Percentiles rank a stretch among this genome's conserved stretches.
phyloP scores from a whole-genome alignment of 257 asterid species.

The Solanum raphanifolium region DNA sequence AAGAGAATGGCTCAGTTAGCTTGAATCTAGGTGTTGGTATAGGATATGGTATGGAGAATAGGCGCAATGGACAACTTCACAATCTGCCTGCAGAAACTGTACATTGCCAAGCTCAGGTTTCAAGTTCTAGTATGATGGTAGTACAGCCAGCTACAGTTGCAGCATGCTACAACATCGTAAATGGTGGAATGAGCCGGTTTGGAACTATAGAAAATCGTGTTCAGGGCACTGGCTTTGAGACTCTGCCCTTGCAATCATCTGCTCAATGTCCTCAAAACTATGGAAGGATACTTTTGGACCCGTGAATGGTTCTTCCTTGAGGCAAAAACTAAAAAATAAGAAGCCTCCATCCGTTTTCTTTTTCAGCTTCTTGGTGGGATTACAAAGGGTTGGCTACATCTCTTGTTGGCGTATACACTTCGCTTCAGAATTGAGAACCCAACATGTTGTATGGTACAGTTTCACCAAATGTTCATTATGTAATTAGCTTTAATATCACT shows the following conservation, averaged over 20 bases:
- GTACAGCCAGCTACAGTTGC: constrained; percentile 34
- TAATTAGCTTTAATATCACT: neutral
- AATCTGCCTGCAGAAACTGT: constrained; percentile 18
- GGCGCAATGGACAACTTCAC: constrained; percentile 24
- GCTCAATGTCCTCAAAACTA: constrained; percentile 25
- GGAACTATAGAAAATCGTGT: constrained; percentile 13
- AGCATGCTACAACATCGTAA: constrained; percentile 26
- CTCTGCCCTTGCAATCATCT: constrained; percentile 20
- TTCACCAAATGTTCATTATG: neutral
- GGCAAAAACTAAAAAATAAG: constrained; percentile 1
- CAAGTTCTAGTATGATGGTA: constrained; percentile 27
- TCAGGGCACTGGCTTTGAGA: constrained; percentile 17
- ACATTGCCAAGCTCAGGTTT: constrained; percentile 14
- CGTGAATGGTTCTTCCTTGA: constrained; percentile 9
- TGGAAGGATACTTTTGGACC: constrained; percentile 32
- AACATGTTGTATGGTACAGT: constrained; percentile 5
- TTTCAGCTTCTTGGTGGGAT: constrained; percentile 4
- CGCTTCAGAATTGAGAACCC: constrained; percentile 5
- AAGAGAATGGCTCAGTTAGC: constrained; percentile 46
- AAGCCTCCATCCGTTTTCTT: neutral
- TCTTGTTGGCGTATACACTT: neutral
- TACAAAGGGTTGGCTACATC: neutral
- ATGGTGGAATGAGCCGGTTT: constrained; percentile 16
- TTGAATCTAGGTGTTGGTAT: constrained; percentile 89
- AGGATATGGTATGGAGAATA: constrained; percentile 23